Conservation (phyloP, 495 filamentous ascomycete species). For the Talaromyces wortmannii region DNA sequence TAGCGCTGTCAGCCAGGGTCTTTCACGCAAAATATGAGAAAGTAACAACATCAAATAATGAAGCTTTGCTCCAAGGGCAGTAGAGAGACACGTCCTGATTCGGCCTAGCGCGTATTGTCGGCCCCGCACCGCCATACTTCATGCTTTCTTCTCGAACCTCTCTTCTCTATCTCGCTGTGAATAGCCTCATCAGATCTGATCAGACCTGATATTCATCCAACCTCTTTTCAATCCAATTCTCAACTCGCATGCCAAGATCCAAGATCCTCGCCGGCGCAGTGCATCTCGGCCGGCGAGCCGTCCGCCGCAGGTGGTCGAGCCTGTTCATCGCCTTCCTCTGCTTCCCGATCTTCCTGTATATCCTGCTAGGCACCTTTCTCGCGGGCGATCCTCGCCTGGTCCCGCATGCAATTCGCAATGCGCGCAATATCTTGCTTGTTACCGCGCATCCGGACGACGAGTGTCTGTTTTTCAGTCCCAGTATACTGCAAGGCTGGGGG, state of each 20-base stretch:
- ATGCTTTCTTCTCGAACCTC: no score
- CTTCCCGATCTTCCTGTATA: slow-evolving; percentile 25
- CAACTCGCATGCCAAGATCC: neutral
- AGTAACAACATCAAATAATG: no score
- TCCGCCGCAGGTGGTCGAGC: slow-evolving; percentile 6
- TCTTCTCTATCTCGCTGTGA: no score
- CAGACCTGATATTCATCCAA: no score
- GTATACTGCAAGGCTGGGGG: slow-evolving; percentile 28
- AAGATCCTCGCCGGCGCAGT: neutral
- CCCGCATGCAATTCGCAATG: slow-evolving; percentile 22
- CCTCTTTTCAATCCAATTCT: no score
- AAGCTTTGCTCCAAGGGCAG: no score
- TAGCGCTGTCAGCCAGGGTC: no score
- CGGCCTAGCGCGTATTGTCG: no score
- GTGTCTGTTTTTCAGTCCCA: slow-evolving; percentile 34
- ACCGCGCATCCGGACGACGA: slow-evolving; percentile 38
- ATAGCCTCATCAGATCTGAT: no score
- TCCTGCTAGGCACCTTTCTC: slow-evolving; percentile 27
- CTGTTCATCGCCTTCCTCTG: slow-evolving; percentile 15
- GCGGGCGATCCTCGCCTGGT: slow-evolving; percentile 28
- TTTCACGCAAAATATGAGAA: no score
- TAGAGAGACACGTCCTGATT: no score
- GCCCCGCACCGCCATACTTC: no score
- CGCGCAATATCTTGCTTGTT: slow-evolving; percentile 30
- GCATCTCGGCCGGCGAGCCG: slow-evolving; percentile 5